These are phyloP conservation scores for Lasiosphaeria miniovina DNA, from an alignment of 495 filamentous ascomycete species.

Conservation along the genomic window DNA sequence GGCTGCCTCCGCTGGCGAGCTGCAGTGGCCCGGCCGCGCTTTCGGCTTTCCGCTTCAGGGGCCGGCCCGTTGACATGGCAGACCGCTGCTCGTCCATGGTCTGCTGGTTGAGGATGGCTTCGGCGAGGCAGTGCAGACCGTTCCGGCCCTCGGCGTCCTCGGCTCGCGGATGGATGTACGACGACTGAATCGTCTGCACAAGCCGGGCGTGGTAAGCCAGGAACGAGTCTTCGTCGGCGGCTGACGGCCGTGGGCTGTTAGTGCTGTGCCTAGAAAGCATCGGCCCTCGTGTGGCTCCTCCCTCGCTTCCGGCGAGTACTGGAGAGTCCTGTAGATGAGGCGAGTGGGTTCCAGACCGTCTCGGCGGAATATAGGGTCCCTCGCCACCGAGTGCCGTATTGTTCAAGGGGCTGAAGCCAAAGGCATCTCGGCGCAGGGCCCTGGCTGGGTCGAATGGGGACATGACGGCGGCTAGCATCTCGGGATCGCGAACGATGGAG, in stretches of 20 bases:
- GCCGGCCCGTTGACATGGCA: conserved; percentile 3
- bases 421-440: conserved; percentile 33
- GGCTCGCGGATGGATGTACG: conserved; percentile 26
- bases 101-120: conserved; percentile 34
- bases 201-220: conserved; percentile 32
- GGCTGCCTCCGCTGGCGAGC: neutral
- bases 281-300: no score
- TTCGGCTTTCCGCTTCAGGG: conserved; percentile 20
- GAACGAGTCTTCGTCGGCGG: conserved; percentile 17
- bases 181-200: conserved; percentile 33
- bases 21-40: neutral
- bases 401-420: conserved; percentile 28
- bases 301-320: neutral
- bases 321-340: conserved; percentile 5
- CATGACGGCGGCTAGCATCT: conserved; percentile 12
- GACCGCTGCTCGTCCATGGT: conserved; percentile 25
- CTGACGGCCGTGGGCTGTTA: neutral
- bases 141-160: conserved; percentile 46
- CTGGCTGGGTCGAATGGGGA: conserved; percentile 12
- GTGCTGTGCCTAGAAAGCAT: no score
- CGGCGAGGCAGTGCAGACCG: conserved; percentile 49
- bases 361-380: conserved; percentile 16
- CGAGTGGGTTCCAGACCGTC: conserved; percentile 10
- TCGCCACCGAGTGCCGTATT: neutral
- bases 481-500: conserved; percentile 19